phyloP scores from a whole-genome alignment of 306 rosid species.

The Psophocarpus tetragonolobus region DNA sequence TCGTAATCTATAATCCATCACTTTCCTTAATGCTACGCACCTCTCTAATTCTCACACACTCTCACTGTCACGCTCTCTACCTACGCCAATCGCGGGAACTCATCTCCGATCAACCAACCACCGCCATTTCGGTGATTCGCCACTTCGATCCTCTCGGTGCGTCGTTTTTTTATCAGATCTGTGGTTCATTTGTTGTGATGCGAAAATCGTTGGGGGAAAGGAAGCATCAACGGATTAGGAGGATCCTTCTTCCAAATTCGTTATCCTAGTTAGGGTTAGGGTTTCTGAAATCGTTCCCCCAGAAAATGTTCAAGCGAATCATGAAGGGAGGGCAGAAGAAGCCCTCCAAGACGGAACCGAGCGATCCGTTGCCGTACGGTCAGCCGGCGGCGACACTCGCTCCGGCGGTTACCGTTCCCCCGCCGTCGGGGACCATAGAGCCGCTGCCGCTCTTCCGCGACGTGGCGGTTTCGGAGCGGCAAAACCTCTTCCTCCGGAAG shows the following conservation, averaged over 20 bases:
- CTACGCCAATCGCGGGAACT: slow-evolving; percentile 44
- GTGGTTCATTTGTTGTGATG: slow-evolving; percentile 38
- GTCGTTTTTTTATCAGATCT: slow-evolving; percentile 42
- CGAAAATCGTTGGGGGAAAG: slow-evolving; percentile 21
- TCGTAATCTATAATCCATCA: neutral
- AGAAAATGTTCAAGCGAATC: slow-evolving; percentile 75
- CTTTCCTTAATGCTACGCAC: neutral
- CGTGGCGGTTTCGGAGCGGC: slow-evolving; percentile 68
- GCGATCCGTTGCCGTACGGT: slow-evolving; percentile 51
- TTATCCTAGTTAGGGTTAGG: slow-evolving; percentile 62
- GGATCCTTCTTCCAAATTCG: slow-evolving; percentile 39
- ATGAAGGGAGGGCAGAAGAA: slow-evolving; percentile 86
- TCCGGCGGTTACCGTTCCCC: slow-evolving; percentile 33
- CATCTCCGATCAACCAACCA: slow-evolving; percentile 37
- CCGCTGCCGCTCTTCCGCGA: slow-evolving; percentile 73
- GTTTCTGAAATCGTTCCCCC: slow-evolving; percentile 34
- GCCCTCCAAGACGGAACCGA: slow-evolving; percentile 81
- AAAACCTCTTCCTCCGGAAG: slow-evolving; percentile 68
- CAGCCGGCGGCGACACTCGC: slow-evolving; percentile 22
- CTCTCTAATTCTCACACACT: slow-evolving; percentile 1
- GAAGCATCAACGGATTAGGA: slow-evolving; percentile 26
- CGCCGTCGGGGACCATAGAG: slow-evolving; percentile 69
- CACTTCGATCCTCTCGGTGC: slow-evolving; percentile 38
- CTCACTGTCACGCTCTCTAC: slow-evolving; percentile 19
- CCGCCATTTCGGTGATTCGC: slow-evolving; percentile 55